Evolutionary conservation across 768 basidiomycete genomes (phyloP).

Genomic region (Leccinum obscurum): DNA sequence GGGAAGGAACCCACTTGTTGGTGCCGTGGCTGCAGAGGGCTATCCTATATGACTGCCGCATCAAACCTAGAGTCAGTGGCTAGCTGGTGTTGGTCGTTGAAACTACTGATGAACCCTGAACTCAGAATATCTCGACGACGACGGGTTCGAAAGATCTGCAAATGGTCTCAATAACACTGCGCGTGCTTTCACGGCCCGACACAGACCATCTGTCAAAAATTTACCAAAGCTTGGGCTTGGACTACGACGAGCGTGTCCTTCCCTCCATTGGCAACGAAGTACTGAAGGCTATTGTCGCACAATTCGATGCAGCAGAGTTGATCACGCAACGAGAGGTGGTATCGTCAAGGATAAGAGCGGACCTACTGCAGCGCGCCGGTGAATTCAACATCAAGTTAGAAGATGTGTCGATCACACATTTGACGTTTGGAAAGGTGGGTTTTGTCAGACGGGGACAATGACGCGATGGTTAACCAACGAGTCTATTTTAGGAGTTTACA

Average conservation of each 20-base stretch:
- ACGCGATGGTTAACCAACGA: conserved; percentile 8
- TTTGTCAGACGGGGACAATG: not conserved
- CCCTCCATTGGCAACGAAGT: conserved; percentile 99
- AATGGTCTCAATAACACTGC: conserved; percentile 96
- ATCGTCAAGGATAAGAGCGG: conserved; percentile 88
- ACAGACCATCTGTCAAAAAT: conserved; percentile 85
- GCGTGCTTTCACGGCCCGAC: conserved; percentile 94
- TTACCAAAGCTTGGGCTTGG: conserved; percentile 91
- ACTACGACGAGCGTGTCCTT: conserved; percentile 97
- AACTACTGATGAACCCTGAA: conserved; percentile 1
- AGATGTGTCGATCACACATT: conserved; percentile 94
- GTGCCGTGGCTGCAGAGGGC: conserved; percentile 95
- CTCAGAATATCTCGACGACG: conserved; percentile 94
- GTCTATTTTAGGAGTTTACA: conserved; percentile 71
- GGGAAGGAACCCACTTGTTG: conserved; percentile 95
- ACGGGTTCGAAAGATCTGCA: conserved; percentile 99
- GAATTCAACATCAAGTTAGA: conserved; percentile 96
- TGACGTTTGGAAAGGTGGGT: conserved; percentile 82
- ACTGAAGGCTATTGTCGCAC: conserved; percentile 95
- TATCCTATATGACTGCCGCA: conserved; percentile 96
- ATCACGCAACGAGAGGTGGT: conserved; percentile 99
- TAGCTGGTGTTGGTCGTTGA: conserved; percentile 1
- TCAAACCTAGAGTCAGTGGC: conserved; percentile 82
- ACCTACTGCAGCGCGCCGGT: conserved; percentile 88
- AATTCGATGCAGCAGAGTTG: conserved; percentile 95